These are phyloP conservation scores for Citeromyces nyonsensis DNA, from an alignment of 805 yeast species.

Conservation along the genomic window DNA sequence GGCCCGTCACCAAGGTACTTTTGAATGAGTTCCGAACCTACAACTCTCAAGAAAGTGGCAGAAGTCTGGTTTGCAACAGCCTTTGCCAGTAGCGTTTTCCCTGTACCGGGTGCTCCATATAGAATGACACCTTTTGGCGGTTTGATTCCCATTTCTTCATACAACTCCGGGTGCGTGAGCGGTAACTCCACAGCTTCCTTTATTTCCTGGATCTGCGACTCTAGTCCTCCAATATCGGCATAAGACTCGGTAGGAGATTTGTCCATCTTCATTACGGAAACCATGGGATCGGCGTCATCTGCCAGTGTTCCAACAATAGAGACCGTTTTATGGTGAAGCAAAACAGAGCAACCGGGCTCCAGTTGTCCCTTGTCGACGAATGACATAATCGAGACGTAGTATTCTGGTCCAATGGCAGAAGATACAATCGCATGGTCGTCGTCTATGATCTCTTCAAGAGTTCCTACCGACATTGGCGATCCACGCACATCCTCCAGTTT, in stretches of 20 bases:
- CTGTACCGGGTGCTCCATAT: slow-evolving; percentile 97
- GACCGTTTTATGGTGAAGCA: slow-evolving; percentile 90
- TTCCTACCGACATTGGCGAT: slow-evolving; percentile 90
- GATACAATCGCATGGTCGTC: slow-evolving; percentile 98
- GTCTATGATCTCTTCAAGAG: slow-evolving; percentile 91
- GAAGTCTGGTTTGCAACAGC: slow-evolving; percentile 98
- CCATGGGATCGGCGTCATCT: slow-evolving; percentile 97
- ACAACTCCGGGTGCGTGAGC: slow-evolving; percentile 88
- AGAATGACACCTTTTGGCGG: slow-evolving; percentile 97
- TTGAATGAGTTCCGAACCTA: slow-evolving; percentile 93
- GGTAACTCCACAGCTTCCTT: slow-evolving; percentile 96
- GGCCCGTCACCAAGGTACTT: slow-evolving; percentile 98
- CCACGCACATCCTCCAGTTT: slow-evolving; percentile 94
- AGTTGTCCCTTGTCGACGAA: slow-evolving; percentile 92
- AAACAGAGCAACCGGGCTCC: slow-evolving; percentile 94
- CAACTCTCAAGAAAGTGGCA: slow-evolving; percentile 91
- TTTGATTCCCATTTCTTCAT: slow-evolving; percentile 97
- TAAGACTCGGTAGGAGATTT: slow-evolving; percentile 95
- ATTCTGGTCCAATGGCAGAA: slow-evolving; percentile 91
- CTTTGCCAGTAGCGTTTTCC: slow-evolving; percentile 87
- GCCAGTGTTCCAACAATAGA: slow-evolving; percentile 95
- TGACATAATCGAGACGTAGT: slow-evolving; percentile 87
- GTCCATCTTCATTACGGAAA: slow-evolving; percentile 93
- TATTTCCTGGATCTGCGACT: slow-evolving; percentile 90
- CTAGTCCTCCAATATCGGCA: slow-evolving; percentile 95